phyloP scores from a whole-genome alignment of 495 filamentous ascomycete species.

The Chaetomidium leptoderma region DNA sequence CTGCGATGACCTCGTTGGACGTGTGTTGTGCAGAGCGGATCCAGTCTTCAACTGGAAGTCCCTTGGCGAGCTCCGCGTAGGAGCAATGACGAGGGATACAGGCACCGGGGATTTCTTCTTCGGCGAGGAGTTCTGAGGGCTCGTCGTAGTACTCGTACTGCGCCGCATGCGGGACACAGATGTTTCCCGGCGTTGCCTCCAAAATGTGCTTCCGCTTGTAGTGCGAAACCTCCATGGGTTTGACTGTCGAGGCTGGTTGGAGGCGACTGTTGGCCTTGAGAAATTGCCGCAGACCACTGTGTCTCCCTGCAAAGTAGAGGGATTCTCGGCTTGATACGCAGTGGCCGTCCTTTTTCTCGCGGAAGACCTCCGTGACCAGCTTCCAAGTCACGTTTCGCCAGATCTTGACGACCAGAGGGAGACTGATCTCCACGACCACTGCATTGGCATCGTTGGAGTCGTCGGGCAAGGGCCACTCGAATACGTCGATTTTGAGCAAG shows the following conservation, averaged over 20 bases:
- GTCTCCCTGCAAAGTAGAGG: not conserved
- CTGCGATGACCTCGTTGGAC: too few relatives aligned
- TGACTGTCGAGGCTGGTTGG: not conserved
- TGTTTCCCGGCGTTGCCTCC: not conserved
- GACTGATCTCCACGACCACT: slow-evolving; percentile 54
- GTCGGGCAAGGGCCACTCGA: slow-evolving; percentile 60
- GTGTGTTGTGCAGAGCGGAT: slow-evolving; percentile 11
- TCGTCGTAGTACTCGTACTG: slow-evolving; percentile 35
- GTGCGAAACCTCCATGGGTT: not conserved
- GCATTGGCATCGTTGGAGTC: slow-evolving; percentile 36
- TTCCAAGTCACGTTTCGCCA: slow-evolving; percentile 54
- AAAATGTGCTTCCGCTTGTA: slow-evolving; percentile 12
- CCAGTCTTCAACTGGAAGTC: slow-evolving; percentile 4
- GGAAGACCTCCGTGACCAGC: slow-evolving; percentile 42
- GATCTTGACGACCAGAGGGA: slow-evolving; percentile 40
- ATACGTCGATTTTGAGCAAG: slow-evolving; percentile 45
- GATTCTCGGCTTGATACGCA: too few relatives aligned
- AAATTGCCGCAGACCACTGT: too few relatives aligned
- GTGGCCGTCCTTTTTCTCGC: not conserved
- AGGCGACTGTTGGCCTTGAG: not conserved
- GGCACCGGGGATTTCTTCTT: not conserved
- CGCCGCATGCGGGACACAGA: not conserved
- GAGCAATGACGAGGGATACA: slow-evolving; percentile 11
- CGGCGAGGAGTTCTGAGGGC: not conserved
- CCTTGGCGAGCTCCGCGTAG: not conserved